phyloP scores from a whole-genome alignment of 176 grass and related monocot genomes.

The Coix lacrymajobi region DNA sequence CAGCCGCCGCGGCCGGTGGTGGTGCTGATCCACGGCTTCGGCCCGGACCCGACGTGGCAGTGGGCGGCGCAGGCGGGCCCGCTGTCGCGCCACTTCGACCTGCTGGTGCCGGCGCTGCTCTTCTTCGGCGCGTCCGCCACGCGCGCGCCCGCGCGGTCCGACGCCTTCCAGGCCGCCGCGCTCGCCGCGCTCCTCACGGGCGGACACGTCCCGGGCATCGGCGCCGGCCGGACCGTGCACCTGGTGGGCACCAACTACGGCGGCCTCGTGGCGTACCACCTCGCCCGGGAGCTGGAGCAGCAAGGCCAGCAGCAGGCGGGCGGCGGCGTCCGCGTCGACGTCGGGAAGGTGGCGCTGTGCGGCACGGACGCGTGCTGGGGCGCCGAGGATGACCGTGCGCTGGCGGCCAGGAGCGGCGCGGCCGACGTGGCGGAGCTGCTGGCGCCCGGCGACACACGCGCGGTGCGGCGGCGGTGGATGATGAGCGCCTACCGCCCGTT shows the following conservation, averaged over 20 bases:
- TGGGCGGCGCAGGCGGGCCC: constrained; percentile 64
- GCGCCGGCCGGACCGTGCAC: constrained; percentile 19
- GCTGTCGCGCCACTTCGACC: constrained; percentile 58
- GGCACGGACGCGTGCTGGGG: constrained; percentile 60
- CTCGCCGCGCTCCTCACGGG: constrained; percentile 41
- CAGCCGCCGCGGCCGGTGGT: background rate
- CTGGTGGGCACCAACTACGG: constrained; percentile 84
- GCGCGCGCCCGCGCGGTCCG: constrained; percentile 50
- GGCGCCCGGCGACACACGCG: constrained; percentile 36
- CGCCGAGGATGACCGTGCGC: constrained; percentile 49
- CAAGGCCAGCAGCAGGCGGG: background rate
- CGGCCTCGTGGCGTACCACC: constrained; percentile 81
- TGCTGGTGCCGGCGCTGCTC: constrained; percentile 74
- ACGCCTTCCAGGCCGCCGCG: constrained; percentile 72
- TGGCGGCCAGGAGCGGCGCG: constrained; percentile 54
- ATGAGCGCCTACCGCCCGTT: constrained; percentile 45
- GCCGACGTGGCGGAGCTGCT: constrained; percentile 48
- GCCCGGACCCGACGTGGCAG: constrained; percentile 68
- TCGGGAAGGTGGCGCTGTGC: constrained; percentile 61
- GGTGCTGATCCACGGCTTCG: constrained; percentile 73
- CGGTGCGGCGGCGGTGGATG: constrained; percentile 23
- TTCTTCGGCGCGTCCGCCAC: constrained; percentile 86
- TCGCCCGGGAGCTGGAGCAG: constrained; percentile 55
- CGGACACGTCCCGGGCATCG: background rate
- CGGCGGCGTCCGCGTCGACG: background rate